Conservation (phyloP, 2,329 filamentous ascomycete species). For the Escovopsis weberi region DNA sequence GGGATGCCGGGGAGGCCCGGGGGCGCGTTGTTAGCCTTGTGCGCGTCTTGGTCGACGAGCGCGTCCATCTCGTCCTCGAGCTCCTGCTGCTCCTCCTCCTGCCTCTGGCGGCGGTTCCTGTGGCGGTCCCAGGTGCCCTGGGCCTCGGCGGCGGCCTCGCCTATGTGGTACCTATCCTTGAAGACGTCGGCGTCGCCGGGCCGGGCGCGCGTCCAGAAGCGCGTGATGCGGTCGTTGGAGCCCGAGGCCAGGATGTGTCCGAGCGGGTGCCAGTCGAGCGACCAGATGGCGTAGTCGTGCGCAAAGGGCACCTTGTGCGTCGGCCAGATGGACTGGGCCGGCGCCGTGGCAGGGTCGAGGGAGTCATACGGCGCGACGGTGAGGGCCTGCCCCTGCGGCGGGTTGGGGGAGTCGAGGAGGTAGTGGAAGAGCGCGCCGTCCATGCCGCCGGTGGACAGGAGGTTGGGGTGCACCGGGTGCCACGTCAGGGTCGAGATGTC, state of each 20-base stretch:
- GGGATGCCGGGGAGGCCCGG: conserved; percentile 34
- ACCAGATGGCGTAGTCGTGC: conserved; percentile 94
- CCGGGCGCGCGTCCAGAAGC: conserved; percentile 87
- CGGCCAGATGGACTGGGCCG: conserved; percentile 82
- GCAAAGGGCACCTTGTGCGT: conserved; percentile 77
- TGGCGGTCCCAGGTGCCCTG: conserved; percentile 88
- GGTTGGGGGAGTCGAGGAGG: conserved; percentile 87
- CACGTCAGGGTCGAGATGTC: conserved; percentile 85
- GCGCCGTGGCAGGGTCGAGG: conserved; percentile 61
- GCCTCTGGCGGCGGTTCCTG: conserved; percentile 60
- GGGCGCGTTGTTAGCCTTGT: conserved; percentile 20
- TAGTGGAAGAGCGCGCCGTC: conserved; percentile 89
- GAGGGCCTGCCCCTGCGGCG: conserved; percentile 55
- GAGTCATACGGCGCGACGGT: conserved; percentile 75
- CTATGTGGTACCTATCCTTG: conserved; percentile 90
- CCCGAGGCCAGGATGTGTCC: conserved; percentile 92
- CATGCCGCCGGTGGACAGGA: conserved; percentile 80
- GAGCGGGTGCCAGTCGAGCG: conserved; percentile 91
- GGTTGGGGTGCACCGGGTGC: conserved; percentile 82
- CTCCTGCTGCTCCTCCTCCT: conserved; percentile 90
- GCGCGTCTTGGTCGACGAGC: conserved; percentile 74
- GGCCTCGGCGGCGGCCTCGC: conserved; percentile 81
- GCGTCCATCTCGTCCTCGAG: conserved; percentile 87
- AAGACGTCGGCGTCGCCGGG: conserved; percentile 76
- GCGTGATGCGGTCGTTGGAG: conserved; percentile 89